phyloP scores from a whole-genome alignment of 306 rosid species.

The Hylodesmum podocarpum region DNA sequence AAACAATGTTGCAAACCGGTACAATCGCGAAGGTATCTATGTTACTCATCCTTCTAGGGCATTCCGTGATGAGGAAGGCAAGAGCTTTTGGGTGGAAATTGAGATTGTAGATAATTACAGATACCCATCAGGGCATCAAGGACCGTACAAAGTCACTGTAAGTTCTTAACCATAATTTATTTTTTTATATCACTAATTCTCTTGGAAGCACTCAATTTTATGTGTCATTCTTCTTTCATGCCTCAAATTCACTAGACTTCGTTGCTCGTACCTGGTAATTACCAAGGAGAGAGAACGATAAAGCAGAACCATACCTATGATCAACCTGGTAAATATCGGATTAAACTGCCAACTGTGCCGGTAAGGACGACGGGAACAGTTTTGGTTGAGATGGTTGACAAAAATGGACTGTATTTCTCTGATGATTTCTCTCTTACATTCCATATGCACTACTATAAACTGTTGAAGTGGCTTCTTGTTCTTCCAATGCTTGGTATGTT shows the following conservation, averaged over 20 bases:
- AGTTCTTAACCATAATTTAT: constrained; percentile 17
- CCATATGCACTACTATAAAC: constrained; percentile 92
- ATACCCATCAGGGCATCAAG: constrained; percentile 87
- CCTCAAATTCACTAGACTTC: constrained; percentile 55
- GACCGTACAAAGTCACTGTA: constrained; percentile 91
- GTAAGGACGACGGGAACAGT: constrained; percentile 91
- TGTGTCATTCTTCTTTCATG: constrained; percentile 15
- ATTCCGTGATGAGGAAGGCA: constrained; percentile 98
- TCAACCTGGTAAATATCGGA: constrained; percentile 73
- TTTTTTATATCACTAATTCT: neutral
- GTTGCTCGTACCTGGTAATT: constrained; percentile 95
- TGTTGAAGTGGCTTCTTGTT: constrained; percentile 94
- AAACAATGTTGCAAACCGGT: constrained; percentile 67
- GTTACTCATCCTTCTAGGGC: constrained; percentile 83
- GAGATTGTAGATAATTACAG: constrained; percentile 84
- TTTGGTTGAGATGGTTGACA: constrained; percentile 98
- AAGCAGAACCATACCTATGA: constrained; percentile 55
- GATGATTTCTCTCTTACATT: constrained; percentile 97
- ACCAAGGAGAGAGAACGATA: constrained; percentile 93
- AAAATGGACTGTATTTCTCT: constrained; percentile 79
- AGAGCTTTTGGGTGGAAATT: constrained; percentile 85
- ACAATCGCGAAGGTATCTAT: constrained; percentile 81
- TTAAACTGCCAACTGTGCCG: constrained; percentile 82
- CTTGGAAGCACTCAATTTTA: neutral
- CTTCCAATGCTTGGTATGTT: constrained; percentile 98